Evolutionary conservation across 371 early-diverging fungal species (phyloP).

Genomic region (Lichtheimia ramosa): DNA sequence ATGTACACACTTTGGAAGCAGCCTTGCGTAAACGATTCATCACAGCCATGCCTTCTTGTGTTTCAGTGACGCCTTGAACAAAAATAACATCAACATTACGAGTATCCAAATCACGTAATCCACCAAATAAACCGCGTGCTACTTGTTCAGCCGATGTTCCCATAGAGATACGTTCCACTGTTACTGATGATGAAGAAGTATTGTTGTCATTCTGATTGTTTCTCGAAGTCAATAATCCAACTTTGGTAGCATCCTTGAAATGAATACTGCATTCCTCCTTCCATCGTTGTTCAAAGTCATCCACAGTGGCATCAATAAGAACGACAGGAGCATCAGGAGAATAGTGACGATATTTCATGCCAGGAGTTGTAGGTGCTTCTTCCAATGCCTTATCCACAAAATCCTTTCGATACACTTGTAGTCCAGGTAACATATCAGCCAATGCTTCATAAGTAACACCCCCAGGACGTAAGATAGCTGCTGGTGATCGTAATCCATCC

Average conservation of each 20-base stretch:
- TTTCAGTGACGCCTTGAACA: slow-evolving; percentile 85
- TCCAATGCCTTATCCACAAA: slow-evolving; percentile 75
- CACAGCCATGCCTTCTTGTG: slow-evolving; percentile 90
- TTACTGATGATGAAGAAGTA: slow-evolving; percentile 17
- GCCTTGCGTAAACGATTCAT: slow-evolving; percentile 98
- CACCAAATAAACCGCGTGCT: slow-evolving; percentile 82
- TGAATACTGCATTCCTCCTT: slow-evolving; percentile 16
- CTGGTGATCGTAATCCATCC: slow-evolving; percentile 72
- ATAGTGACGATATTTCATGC: slow-evolving; percentile 99
- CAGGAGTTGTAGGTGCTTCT: slow-evolving; percentile 90
- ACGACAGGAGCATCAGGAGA: slow-evolving; percentile 90
- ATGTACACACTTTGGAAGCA: slow-evolving; percentile 40
- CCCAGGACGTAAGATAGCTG: slow-evolving; percentile 97
- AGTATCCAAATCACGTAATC: slow-evolving; percentile 82
- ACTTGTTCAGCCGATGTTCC: slow-evolving; percentile 60
- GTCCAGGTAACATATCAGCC: slow-evolving; percentile 33
- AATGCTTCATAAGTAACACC: slow-evolving; percentile 89
- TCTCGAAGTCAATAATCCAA: slow-evolving; percentile 21
- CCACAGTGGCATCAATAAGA: slow-evolving; percentile 54
- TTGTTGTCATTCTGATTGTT: too few relatives aligned
- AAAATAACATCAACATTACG: slow-evolving; percentile 77
- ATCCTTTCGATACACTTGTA: slow-evolving; percentile 80
- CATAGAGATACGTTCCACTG: slow-evolving; percentile 30
- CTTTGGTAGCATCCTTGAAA: background rate
- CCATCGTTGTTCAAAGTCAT: slow-evolving; percentile 25